Evolutionary conservation across 2,329 filamentous ascomycete species (phyloP).

Genomic region (Xylaria sp.): DNA sequence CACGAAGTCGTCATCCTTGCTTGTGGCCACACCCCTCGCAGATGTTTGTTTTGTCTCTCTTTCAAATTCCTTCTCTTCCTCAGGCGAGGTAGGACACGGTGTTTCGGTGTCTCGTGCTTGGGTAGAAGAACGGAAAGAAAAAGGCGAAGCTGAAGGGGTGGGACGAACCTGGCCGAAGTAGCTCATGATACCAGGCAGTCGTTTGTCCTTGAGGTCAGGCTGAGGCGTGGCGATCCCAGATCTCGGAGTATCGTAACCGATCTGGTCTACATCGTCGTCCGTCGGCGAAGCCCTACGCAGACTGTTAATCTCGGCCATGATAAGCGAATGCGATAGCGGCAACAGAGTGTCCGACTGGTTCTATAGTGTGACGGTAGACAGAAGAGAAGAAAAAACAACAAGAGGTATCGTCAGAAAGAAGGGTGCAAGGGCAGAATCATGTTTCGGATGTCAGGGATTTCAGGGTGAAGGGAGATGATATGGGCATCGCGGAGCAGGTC

Average conservation of each 20-base stretch:
- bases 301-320: constrained; percentile 60
- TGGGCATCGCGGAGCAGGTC: constrained; percentile 24
- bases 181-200: constrained; percentile 93
- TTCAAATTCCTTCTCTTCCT: constrained; percentile 48
- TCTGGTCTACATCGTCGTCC: constrained; percentile 81
- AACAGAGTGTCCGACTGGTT: neutral
- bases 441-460: constrained; percentile 26
- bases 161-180: constrained; percentile 99
- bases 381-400: constrained; percentile 10
- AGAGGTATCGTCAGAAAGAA: constrained; percentile 34
- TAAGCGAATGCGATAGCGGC: constrained; percentile 28
- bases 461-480: constrained; percentile 21
- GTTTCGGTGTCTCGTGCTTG: constrained; percentile 52
- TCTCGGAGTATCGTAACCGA: constrained; percentile 86
- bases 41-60: constrained; percentile 38
- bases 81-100: constrained; percentile 50
- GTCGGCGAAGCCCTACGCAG: constrained; percentile 63
- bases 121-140: constrained; percentile 52
- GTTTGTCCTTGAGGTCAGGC: constrained; percentile 93
- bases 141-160: constrained; percentile 70
- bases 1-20: constrained; percentile 43
- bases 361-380: constrained; percentile 3
- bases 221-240: constrained; percentile 93
- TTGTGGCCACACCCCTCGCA: constrained; percentile 39
- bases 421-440: constrained; percentile 29